These are phyloP conservation scores for Trichomonas vaginalis DNA, from an alignment of 208 protist species.

Conservation along the genomic window DNA sequence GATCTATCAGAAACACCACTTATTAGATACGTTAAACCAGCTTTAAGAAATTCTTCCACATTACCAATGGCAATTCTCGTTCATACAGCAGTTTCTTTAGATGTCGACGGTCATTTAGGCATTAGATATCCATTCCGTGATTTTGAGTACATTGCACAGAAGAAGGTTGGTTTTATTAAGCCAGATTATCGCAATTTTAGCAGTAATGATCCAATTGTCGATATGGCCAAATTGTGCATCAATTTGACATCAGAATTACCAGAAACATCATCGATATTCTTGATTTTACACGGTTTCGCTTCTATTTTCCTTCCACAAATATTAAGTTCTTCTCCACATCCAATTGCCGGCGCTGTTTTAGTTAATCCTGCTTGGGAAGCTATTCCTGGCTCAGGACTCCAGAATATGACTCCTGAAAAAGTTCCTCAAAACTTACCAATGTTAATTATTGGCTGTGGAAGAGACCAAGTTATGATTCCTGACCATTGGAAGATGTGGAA, in stretches of 20 bases:
- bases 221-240: background rate
- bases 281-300: background rate
- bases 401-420: background rate
- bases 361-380: background rate
- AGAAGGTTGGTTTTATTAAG: background rate
- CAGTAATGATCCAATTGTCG: background rate
- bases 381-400: background rate
- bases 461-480: background rate
- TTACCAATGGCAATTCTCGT: background rate
- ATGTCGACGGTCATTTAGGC: conserved; percentile 6
- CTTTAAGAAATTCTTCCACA: background rate
- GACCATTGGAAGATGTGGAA: background rate
- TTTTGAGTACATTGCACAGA: background rate
- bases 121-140: background rate
- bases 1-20: background rate
- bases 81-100: background rate
- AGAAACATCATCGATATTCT: background rate
- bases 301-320: background rate
- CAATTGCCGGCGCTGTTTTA: background rate
- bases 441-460: background rate
- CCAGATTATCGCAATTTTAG: background rate
- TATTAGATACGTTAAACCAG: background rate
- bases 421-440: background rate
- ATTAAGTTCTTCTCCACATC: background rate
- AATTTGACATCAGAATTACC: background rate